phyloP scores from a whole-genome alignment of 768 basidiomycete species.

The Rhodosporidiobolus sp. region DNA sequence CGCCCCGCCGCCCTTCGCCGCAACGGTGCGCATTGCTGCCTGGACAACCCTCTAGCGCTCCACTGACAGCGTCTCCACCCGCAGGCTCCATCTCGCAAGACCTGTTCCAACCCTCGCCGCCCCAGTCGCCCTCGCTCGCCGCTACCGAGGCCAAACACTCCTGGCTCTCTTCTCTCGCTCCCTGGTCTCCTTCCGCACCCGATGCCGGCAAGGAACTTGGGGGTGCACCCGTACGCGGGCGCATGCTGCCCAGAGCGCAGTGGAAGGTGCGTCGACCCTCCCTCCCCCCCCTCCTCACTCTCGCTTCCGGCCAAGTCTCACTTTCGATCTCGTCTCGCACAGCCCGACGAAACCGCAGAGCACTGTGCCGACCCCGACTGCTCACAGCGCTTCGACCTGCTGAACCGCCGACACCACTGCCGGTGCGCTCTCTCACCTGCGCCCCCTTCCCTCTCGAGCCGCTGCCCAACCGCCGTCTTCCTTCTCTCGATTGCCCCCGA shows the following conservation, averaged over 20 bases:
- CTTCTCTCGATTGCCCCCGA: neutral
- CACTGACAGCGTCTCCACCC: neutral
- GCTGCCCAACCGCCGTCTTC: no score
- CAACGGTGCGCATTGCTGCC: neutral
- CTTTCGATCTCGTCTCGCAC: neutral
- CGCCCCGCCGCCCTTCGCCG: slow-evolving; percentile 29
- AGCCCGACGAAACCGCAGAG: slow-evolving; percentile 28
- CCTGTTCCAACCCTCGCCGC: slow-evolving; percentile 13
- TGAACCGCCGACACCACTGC: slow-evolving; percentile 38
- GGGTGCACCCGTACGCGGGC: slow-evolving; percentile 8
- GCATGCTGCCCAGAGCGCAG: slow-evolving; percentile 25
- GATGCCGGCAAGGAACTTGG: slow-evolving; percentile 16
- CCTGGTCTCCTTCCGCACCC: slow-evolving; percentile 8
- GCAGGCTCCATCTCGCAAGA: slow-evolving; percentile 8
- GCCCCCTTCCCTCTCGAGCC: neutral
- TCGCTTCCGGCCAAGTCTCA: neutral
- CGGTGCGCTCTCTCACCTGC: slow-evolving; percentile 8
- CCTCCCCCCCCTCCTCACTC: neutral
- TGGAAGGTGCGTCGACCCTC: slow-evolving; percentile 38
- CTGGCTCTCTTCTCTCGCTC: slow-evolving; percentile 25
- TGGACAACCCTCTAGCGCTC: neutral
- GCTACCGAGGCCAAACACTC: slow-evolving; percentile 11
- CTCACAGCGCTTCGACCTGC: slow-evolving; percentile 28
- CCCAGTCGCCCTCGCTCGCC: slow-evolving; percentile 24
- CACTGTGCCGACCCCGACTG: slow-evolving; percentile 35